Base-by-base conservation (phyloP, 768 basidiomycete species). In the Clathrus columnatus region DNA sequence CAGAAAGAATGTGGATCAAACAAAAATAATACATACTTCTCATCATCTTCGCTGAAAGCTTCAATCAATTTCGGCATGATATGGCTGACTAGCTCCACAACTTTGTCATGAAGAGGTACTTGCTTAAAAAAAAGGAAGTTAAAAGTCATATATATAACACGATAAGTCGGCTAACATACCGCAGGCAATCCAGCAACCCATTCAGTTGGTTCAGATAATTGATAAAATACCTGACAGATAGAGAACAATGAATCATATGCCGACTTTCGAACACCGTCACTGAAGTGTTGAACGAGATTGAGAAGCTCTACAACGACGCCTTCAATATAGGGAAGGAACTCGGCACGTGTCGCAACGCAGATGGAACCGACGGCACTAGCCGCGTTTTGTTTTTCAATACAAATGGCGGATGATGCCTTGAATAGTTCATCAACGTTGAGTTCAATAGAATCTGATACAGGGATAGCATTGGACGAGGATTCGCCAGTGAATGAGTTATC, bases 311-410 rank as follows among this genome's bases (percentile, higher is more conserved):
- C 72, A 46, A 88, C 82, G 62, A 80, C 85, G 59, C 78, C 73
- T 72, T 97, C 93, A 59, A 98, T 83, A 65, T 80, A 98, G 4
- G 92, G 91, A 62, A 97, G 75, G 83, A 95, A 98, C 64, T 90
- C 85, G 47, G 69, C 70, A 63, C 83, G 82, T 27, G 90, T 91
- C 10, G 87, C 79, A 27, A 81, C 76, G 67, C 98, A 98, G 59
- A 99, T 71, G 30, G 87, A 85, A 58, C 95, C 93, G 60, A 98
- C 85, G 4, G 94, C 91, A 67, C 98, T 94, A 23, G 92, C 91
- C 20, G 96, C 94, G 58, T 97, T 96, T 75, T 99, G 96, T 72
- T 99, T 99, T 77, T 99, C 96, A 54, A 98, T 92, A 43, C 94
- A 94, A 61, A 98, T 86, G 20, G 93, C 94, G 62, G 87, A 91